Evolutionary conservation across 805 yeast species (phyloP).

Genomic region (Torulaspora quercuum): DNA sequence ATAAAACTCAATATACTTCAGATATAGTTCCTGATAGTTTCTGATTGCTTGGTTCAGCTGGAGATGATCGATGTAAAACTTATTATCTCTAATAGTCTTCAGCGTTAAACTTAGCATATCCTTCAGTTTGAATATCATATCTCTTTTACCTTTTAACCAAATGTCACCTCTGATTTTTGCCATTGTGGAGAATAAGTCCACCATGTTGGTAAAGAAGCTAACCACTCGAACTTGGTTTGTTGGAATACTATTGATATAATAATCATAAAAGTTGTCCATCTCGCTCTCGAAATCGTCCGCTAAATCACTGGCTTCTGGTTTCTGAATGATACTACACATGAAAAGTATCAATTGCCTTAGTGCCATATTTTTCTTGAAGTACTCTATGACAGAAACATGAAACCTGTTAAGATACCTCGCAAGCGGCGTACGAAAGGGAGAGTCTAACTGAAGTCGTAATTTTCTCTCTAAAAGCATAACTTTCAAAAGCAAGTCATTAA

Average conservation of each 20-base stretch:
- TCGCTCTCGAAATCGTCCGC: slow-evolving; percentile 54
- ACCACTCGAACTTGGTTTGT: slow-evolving; percentile 36
- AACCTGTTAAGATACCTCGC: slow-evolving; percentile 83
- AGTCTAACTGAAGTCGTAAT: slow-evolving; percentile 74
- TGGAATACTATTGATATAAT: slow-evolving; percentile 46
- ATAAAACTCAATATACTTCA: slow-evolving; percentile 37
- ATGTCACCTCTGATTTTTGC: slow-evolving; percentile 44
- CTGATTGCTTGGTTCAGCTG: slow-evolving; percentile 68
- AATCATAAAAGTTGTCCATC: slow-evolving; percentile 46
- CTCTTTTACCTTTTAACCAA: slow-evolving; percentile 56
- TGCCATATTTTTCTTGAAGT: slow-evolving; percentile 62
- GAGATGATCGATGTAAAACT: slow-evolving; percentile 47
- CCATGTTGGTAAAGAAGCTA: slow-evolving; percentile 59
- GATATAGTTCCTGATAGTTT: slow-evolving; percentile 52
- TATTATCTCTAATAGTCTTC: slow-evolving; percentile 26
- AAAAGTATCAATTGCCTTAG: slow-evolving; percentile 54
- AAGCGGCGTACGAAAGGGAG: slow-evolving; percentile 90
- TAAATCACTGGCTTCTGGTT: slow-evolving; percentile 43
- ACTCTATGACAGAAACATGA: slow-evolving; percentile 66
- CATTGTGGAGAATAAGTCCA: slow-evolving; percentile 60
- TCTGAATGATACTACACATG: slow-evolving; percentile 34
- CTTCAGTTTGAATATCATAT: slow-evolving; percentile 28
- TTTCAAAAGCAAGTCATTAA: slow-evolving; percentile 79
- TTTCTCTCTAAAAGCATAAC: slow-evolving; percentile 76
- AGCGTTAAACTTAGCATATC: slow-evolving; percentile 30